These are phyloP conservation scores for Hysterangium stoloniferum DNA, from an alignment of 768 basidiomycete species.

Conservation along the genomic window DNA sequence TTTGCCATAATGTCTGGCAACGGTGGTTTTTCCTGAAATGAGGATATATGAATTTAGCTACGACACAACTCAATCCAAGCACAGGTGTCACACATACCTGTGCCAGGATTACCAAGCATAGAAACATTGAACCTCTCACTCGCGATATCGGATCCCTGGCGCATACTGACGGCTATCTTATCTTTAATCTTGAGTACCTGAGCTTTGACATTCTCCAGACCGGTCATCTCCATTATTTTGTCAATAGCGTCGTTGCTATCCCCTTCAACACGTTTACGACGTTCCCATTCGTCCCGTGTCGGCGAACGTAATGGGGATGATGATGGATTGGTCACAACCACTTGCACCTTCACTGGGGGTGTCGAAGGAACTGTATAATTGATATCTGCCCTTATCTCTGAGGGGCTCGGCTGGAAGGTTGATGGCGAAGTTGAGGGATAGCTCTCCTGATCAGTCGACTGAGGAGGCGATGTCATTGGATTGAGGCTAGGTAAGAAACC, in stretches of 20 bases:
- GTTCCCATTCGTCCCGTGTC: constrained; percentile 40
- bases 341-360: no score
- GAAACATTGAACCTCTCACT: constrained; percentile 54
- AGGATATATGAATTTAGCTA: neutral
- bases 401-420: neutral
- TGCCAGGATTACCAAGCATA: constrained; percentile 67
- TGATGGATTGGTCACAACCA: constrained; percentile 2
- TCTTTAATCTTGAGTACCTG: constrained; percentile 52
- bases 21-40: constrained; percentile 55
- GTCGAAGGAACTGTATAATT: no score
- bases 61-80: neutral
- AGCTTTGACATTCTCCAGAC: constrained; percentile 57
- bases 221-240: constrained; percentile 60
- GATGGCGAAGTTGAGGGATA: constrained; percentile 8
- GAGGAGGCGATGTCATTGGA: constrained; percentile 8
- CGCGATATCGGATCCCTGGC: constrained; percentile 45
- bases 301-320: constrained; percentile 6
- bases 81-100: constrained; percentile 37
- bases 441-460: neutral
- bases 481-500: neutral
- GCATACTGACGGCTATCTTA: constrained; percentile 35
- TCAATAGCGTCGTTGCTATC: constrained; percentile 48
- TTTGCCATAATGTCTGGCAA: constrained; percentile 56
- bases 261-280: constrained; percentile 49
- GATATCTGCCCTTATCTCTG: no score